These are phyloP conservation scores for Sisymbrium altissimum DNA, from an alignment of 345 rosid species.

Conservation along the genomic window DNA sequence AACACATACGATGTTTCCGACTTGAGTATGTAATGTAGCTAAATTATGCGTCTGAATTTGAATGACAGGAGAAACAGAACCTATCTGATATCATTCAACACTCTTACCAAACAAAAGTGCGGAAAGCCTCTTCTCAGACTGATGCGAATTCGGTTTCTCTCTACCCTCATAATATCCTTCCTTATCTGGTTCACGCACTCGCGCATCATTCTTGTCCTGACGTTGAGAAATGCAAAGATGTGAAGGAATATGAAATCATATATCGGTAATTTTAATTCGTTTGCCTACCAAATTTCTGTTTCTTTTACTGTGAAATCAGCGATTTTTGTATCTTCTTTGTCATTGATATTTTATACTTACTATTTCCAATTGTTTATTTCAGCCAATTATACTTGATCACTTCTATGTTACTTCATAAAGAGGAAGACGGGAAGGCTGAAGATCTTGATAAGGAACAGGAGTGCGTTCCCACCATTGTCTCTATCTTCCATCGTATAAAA, in stretches of 20 bases:
- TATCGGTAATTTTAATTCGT: constrained; percentile 50
- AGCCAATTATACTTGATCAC: constrained; percentile 68
- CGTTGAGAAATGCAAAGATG: constrained; percentile 76
- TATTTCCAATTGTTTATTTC: constrained; percentile 27
- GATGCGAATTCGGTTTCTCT: constrained; percentile 51
- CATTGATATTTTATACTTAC: neutral
- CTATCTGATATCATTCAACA: constrained; percentile 81
- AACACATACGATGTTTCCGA: constrained; percentile 10
- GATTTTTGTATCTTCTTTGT: neutral
- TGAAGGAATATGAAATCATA: constrained; percentile 67
- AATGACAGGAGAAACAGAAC: constrained; percentile 78
- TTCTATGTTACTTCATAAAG: constrained; percentile 72
- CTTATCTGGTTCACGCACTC: constrained; percentile 73
- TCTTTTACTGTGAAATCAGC: neutral
- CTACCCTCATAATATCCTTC: constrained; percentile 67
- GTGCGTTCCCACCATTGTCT: constrained; percentile 43
- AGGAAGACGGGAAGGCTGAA: constrained; percentile 77
- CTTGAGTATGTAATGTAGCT: constrained; percentile 24
- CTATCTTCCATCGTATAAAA: constrained; percentile 59
- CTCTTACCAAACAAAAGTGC: constrained; percentile 71
- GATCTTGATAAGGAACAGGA: constrained; percentile 57
- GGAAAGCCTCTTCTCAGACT: constrained; percentile 59
- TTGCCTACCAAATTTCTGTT: constrained; percentile 1
- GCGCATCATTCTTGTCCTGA: constrained; percentile 88
- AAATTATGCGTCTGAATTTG: constrained; percentile 13